A percentile compares a stretch with the other conserved stretches of the same genome.
phyloP scores from a whole-genome alignment of 23 red algal genomes.

The Gracilaria caudata region DNA sequence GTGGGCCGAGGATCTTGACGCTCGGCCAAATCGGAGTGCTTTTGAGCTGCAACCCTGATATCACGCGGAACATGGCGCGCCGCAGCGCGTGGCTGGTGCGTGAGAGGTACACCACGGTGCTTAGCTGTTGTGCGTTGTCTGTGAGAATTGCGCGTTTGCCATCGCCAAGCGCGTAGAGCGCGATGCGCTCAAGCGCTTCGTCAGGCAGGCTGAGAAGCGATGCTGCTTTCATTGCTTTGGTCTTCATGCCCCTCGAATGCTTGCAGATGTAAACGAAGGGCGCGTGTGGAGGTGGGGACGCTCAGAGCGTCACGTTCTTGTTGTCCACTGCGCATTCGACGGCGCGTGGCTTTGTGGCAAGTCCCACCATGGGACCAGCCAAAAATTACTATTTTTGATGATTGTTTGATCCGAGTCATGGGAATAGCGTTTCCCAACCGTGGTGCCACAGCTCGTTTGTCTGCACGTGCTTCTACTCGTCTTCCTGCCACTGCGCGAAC shows the following conservation, averaged over 20 bases:
- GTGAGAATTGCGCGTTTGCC: background rate
- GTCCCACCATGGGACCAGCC: background rate
- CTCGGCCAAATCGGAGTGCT: conserved; percentile 32
- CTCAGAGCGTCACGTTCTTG: too few relatives aligned
- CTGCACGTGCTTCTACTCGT: background rate
- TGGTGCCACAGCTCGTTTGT: too few relatives aligned
- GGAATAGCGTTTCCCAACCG: too few relatives aligned
- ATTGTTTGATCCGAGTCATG: background rate
- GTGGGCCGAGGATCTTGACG: conserved; percentile 36
- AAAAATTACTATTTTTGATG: background rate
- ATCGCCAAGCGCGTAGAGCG: background rate
- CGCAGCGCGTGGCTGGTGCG: conserved; percentile 5
- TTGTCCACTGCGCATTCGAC: too few relatives aligned
- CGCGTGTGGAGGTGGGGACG: too few relatives aligned
- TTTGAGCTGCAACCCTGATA: background rate
- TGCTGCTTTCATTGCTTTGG: background rate
- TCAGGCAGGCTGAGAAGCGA: background rate
- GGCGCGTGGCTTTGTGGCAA: background rate
- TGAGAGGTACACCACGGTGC: background rate
- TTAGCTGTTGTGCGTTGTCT: background rate
- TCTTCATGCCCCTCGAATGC: background rate
- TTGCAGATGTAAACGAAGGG: background rate
- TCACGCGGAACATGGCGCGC: background rate
- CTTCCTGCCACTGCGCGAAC: too few relatives aligned
- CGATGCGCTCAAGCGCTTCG: conserved; percentile 10